Conservation (phyloP, 1,284 basidiomycete species). For the Leccinum subspadiceum region DNA sequence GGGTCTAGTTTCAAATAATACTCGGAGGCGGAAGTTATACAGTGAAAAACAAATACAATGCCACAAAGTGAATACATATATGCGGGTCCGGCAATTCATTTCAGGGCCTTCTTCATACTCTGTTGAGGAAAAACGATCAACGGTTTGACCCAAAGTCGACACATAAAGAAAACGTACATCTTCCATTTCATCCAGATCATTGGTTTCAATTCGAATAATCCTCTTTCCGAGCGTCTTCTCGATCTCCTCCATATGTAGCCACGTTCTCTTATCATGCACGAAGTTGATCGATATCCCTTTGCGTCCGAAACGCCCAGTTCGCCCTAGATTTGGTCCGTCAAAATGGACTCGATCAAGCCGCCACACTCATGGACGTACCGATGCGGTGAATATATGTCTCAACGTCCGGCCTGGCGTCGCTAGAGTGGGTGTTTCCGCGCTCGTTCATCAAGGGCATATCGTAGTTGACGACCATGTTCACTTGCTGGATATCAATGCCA, state of each 20-base stretch:
- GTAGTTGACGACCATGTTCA: conserved; percentile 99
- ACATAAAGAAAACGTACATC: conserved; percentile 47
- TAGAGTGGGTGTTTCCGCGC: conserved; percentile 43
- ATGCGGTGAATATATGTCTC: conserved; percentile 99
- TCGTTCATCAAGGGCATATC: conserved; percentile 89
- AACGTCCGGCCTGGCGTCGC: conserved; percentile 73
- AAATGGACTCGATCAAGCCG: not conserved
- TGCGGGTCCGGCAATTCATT: conserved; percentile 37
- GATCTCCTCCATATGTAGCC: conserved; percentile 83
- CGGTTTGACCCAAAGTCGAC: not conserved
- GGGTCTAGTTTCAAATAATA: not conserved
- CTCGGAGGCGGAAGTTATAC: not conserved
- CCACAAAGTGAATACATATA: not conserved
- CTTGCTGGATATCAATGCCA: conserved; percentile 98
- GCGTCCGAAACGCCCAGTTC: conserved; percentile 93
- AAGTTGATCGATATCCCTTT: conserved; percentile 97
- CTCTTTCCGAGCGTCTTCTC: conserved; percentile 73
- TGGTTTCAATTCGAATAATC: conserved; percentile 80
- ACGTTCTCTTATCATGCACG: conserved; percentile 84
- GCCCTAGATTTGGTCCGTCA: conserved; percentile 51
- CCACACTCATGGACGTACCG: conserved; percentile 50
- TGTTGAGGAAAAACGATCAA: conserved; percentile 25
- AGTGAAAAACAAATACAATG: not conserved
- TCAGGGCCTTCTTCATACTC: conserved; percentile 78
- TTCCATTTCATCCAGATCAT: conserved; percentile 89